Percentiles rank a stretch among this genome's conserved stretches.
Conservation (phyloP, 2,329 filamentous ascomycete genomes). For the Penicillium sp. region DNA sequence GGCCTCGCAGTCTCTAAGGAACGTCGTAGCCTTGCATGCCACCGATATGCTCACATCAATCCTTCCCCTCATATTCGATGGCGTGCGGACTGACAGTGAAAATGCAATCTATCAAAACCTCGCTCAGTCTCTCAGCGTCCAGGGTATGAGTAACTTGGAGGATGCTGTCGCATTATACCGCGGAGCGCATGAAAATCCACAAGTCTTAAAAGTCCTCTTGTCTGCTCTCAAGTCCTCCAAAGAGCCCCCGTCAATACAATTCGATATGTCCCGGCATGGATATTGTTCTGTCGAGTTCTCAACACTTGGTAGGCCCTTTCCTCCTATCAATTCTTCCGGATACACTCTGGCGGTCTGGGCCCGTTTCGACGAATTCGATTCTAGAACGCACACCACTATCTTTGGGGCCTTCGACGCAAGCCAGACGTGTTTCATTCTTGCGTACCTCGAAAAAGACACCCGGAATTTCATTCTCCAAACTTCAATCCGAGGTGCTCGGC, state of each 20-base stretch:
- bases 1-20: slow-evolving; percentile 61
- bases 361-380: slow-evolving; percentile 80
- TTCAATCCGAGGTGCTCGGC: slow-evolving; percentile 77
- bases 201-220: slow-evolving; percentile 66
- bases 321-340: slow-evolving; percentile 70
- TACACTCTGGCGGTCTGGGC: slow-evolving; percentile 92
- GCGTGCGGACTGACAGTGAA: slow-evolving; percentile 54
- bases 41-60: slow-evolving; percentile 67
- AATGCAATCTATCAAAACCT: slow-evolving; percentile 60
- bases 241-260: slow-evolving; percentile 82
- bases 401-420: slow-evolving; percentile 92
- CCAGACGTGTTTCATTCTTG: slow-evolving; percentile 88
- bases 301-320: slow-evolving; percentile 79
- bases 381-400: slow-evolving; percentile 81
- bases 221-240: slow-evolving; percentile 70
- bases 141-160: slow-evolving; percentile 75
- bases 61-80: slow-evolving; percentile 59
- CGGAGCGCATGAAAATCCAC: slow-evolving; percentile 50
- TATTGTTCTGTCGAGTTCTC: slow-evolving; percentile 87
- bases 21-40: slow-evolving; percentile 66
- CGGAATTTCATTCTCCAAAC: slow-evolving; percentile 94
- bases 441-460: slow-evolving; percentile 90
- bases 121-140: slow-evolving; percentile 63
- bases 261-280: slow-evolving; percentile 83
- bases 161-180: slow-evolving; percentile 74